Percentiles rank a stretch among this genome's conserved stretches.
phyloP scores from a whole-genome alignment of 805 yeast species.

The Wickerhamomyces mucosus region DNA sequence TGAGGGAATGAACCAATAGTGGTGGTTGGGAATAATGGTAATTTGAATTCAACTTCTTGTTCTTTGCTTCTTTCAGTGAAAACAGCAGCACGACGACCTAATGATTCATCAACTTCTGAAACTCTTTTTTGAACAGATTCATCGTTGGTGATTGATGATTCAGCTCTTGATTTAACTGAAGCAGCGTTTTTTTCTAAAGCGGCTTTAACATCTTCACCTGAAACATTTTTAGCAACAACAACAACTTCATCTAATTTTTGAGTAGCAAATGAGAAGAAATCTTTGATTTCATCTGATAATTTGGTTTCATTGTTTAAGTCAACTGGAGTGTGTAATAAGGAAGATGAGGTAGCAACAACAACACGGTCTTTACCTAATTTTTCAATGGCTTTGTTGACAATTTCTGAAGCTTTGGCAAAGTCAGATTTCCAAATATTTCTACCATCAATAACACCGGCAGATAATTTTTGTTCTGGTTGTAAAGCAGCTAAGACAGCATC shows the following conservation, averaged over 20 bases:
- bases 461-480: conserved; percentile 63
- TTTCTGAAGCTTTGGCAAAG: conserved; percentile 74
- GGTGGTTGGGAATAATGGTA: conserved; percentile 99
- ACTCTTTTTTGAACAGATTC: conserved; percentile 84
- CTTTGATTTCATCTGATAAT: conserved; percentile 83
- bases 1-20: conserved; percentile 99
- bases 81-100: conserved; percentile 76
- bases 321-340: conserved; percentile 97
- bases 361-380: conserved; percentile 83
- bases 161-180: conserved; percentile 76
- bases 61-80: conserved; percentile 82
- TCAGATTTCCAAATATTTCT: conserved; percentile 99
- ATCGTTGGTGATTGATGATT: conserved; percentile 86
- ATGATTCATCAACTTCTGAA: conserved; percentile 62
- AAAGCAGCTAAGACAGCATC: conserved; percentile 68
- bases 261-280: conserved; percentile 97
- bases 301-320: conserved; percentile 89
- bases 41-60: conserved; percentile 80
- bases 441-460: conserved; percentile 97
- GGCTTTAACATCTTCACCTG: conserved; percentile 71
- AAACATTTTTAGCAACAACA: conserved; percentile 75
- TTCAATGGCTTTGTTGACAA: conserved; percentile 74
- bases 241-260: conserved; percentile 94
- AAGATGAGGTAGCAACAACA: conserved; percentile 89
- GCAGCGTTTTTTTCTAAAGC: conserved; percentile 79